Conservation (phyloP, 306 rosid species). For the Lathyrus sativus region DNA sequence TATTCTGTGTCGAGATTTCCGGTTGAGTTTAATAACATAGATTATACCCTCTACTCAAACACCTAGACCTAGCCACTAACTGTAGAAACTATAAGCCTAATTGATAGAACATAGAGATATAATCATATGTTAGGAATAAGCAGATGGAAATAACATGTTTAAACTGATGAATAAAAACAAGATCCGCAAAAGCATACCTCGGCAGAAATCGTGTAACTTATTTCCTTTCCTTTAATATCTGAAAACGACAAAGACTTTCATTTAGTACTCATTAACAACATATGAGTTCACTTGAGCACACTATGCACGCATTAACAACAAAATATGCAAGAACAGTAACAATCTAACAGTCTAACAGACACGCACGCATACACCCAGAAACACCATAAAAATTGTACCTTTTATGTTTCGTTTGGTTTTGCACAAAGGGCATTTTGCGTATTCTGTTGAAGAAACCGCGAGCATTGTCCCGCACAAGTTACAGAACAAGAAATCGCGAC, state of each 20-base stretch:
- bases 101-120: not conserved
- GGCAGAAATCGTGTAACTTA: conserved; percentile 38
- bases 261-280: not conserved
- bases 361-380: too few species aligned
- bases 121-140: not conserved
- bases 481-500: conserved; percentile 50
- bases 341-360: too few species aligned
- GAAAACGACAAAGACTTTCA: conserved; percentile 27
- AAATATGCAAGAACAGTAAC: too few species aligned
- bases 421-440: conserved; percentile 44
- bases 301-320: too few species aligned
- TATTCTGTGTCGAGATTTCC: too few species aligned
- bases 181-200: conserved; percentile 37
- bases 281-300: too few species aligned
- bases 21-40: too few species aligned
- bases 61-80: not conserved
- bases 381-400: conserved; percentile 14
- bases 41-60: conserved; percentile 1
- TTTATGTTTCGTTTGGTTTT: conserved; percentile 23
- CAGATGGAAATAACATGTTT: conserved; percentile 4
- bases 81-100: conserved; percentile 1
- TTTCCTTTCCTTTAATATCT: conserved; percentile 37
- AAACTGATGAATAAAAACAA: not conserved
- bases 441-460: conserved; percentile 34
- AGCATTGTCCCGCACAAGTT: conserved; percentile 47